phyloP scores from a whole-genome alignment of 306 rosid species.

The Cicer arietinum region DNA sequence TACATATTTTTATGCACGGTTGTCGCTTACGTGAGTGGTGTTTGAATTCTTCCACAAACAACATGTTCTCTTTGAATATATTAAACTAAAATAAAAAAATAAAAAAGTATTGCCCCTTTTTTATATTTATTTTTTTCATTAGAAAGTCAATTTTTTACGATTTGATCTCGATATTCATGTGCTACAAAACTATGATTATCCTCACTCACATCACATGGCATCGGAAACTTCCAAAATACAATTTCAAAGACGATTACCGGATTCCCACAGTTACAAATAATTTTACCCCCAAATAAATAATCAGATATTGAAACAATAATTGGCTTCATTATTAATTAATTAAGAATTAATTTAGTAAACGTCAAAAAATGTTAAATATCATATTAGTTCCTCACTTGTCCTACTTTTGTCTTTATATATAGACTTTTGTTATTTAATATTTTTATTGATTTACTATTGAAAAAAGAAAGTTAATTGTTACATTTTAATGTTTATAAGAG shows the following conservation, averaged over 20 bases:
- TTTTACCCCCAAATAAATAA: not conserved
- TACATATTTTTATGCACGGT: conserved; percentile 23
- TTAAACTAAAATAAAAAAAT: not conserved
- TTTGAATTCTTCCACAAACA: conserved; percentile 3
- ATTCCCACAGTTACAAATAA: conserved; percentile 34
- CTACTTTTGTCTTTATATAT: too few species aligned
- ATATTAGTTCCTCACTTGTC: too few species aligned
- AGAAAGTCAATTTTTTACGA: conserved; percentile 39
- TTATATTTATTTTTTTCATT: not conserved
- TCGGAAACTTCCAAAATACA: conserved; percentile 34
- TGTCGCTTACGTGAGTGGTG: not conserved
- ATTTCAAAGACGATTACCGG: conserved; percentile 21
- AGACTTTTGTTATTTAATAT: too few species aligned
- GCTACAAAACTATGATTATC: conserved; percentile 38
- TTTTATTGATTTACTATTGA: too few species aligned
- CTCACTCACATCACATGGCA: conserved; percentile 46
- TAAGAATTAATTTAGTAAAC: too few species aligned
- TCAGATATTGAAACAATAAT: not conserved
- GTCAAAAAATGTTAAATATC: too few species aligned
- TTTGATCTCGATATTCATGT: conserved; percentile 45
- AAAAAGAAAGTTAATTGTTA: too few species aligned
- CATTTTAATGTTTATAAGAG: too few species aligned
- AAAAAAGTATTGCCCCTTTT: not conserved
- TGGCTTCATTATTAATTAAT: too few species aligned
- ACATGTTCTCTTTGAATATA: conserved; percentile 19